Evolutionary conservation across 805 yeast genomes (phyloP).

Genomic region (Candida boleticola): DNA sequence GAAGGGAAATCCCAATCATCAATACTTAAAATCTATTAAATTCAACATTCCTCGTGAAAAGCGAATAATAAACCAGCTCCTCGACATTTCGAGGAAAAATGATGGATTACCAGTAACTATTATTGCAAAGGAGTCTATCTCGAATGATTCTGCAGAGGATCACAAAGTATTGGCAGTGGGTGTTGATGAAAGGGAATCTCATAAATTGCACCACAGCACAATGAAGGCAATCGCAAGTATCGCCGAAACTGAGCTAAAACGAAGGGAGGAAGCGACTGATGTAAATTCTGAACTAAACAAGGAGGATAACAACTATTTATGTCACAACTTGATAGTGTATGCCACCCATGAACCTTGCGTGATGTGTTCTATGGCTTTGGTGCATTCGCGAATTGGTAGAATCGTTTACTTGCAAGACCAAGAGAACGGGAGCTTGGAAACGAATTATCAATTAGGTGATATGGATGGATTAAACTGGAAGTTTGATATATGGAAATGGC

Average conservation of each 20-base stretch:
- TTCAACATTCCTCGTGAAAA: constrained; percentile 48
- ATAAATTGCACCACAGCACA: constrained; percentile 70
- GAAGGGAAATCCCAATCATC: constrained; percentile 88
- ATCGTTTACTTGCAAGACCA: constrained; percentile 55
- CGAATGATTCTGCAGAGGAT: neutral
- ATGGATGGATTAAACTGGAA: constrained; percentile 80
- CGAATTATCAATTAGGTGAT: constrained; percentile 71
- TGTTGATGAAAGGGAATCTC: constrained; percentile 38
- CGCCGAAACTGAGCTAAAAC: constrained; percentile 51
- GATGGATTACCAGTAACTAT: constrained; percentile 50
- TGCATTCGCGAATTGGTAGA: constrained; percentile 80
- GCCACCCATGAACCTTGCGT: constrained; percentile 95
- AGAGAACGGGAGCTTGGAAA: constrained; percentile 50
- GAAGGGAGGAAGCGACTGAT: constrained; percentile 24
- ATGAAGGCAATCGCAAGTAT: constrained; percentile 68
- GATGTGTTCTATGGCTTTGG: constrained; percentile 95
- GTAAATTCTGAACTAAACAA: neutral
- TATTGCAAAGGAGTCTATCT: constrained; percentile 50
- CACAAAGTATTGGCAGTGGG: constrained; percentile 32
- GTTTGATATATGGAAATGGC: constrained; percentile 79
- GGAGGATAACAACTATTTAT: constrained; percentile 51
- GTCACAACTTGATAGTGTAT: constrained; percentile 73
- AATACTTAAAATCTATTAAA: constrained; percentile 54
- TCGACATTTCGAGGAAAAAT: constrained; percentile 5
- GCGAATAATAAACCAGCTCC: constrained; percentile 15